Evolutionary conservation across 2,329 filamentous ascomycete genomes (phyloP).

Genomic region (Phialophora tarda): DNA sequence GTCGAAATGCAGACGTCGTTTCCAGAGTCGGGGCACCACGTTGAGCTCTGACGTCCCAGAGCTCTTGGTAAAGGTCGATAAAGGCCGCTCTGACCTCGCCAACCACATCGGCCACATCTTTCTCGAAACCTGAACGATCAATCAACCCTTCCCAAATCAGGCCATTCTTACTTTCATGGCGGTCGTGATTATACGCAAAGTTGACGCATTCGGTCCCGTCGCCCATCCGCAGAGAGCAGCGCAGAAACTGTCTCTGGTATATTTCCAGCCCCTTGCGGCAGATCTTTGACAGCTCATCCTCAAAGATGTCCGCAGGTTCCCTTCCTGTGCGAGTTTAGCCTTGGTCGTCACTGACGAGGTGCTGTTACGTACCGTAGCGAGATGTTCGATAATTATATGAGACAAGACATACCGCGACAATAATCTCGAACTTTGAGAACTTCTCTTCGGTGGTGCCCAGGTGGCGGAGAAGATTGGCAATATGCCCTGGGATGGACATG

Average conservation of each 20-base stretch:
- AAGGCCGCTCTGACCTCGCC: constrained; percentile 1
- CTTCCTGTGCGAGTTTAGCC: neutral
- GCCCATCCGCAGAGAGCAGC: constrained; percentile 10
- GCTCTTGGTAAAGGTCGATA: constrained; percentile 5
- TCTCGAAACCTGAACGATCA: constrained; percentile 13
- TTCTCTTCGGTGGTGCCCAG: constrained; percentile 7
- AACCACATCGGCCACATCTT: constrained; percentile 7
- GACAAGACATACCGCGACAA: constrained; percentile 8
- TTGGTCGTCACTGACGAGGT: neutral
- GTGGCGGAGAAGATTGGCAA: constrained; percentile 11
- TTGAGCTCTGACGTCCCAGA: constrained; percentile 4
- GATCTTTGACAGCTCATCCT: neutral
- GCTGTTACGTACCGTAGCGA: constrained; percentile 4
- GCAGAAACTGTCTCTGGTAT: constrained; percentile 3
- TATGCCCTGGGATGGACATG: constrained; percentile 10
- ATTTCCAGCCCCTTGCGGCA: constrained; percentile 13
- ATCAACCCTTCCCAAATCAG: constrained; percentile 9
- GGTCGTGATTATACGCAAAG: constrained; percentile 7
- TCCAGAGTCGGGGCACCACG: constrained; percentile 6
- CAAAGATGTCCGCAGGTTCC: constrained; percentile 11
- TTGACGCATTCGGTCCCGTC: constrained; percentile 13
- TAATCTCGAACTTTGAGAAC: constrained; percentile 9
- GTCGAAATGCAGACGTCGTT: neutral
- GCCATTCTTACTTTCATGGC: constrained; percentile 1
- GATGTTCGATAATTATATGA: constrained; percentile 5